Evolutionary conservation across 306 rosid species (phyloP), one percentile per base, ranked within the genome.

Genomic region (Cicer judaicum): DNA sequence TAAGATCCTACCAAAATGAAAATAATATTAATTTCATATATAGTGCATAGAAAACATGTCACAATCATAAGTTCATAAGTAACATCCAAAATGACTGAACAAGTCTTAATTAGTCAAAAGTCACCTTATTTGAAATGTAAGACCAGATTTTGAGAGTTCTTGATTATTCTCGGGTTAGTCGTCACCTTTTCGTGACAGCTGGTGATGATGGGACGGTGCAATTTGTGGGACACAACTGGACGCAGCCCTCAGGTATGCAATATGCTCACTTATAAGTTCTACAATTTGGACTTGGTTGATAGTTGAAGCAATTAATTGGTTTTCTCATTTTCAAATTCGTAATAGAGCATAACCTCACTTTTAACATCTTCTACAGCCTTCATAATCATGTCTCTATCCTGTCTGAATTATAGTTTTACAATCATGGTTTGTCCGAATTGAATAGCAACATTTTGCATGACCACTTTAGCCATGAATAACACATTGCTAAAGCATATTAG

Each of bases 131-230:
- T 82, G 79, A 87, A 79, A 74, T 78, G 90, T 82, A 95, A 95
- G 97, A 92, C 84, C 96, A 95, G 99, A 93, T 95, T 74, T 77
- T 95, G 84, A 92, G 97, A 91, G 98, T 90, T 84, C 97, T 95
- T 77, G 99, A 92, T 77, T 95, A 92, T 88, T 95, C 99, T 21
- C 96, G 92, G 79, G 84, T 84, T 73, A 95, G 97, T 83, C 84
- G 98, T 64, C 98, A 95, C 85, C 97, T 95, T 64, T 85, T 92
- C 57, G 96, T 84, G 81, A 95, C 98, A 46, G 97, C 99, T 70
- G 99, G 99, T 83, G 99, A 95, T 70, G 98, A 92, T 66, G 99
- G 99, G 68, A 89, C 96, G 2, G 86, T 89, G 40, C 98, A 90
- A 90, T 88, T 83, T 95, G 85, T 95, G 99, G 99, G 99, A 95